Base-by-base conservation (phyloP, 305 asterid genomes). In the Fraxinus sp. region DNA sequence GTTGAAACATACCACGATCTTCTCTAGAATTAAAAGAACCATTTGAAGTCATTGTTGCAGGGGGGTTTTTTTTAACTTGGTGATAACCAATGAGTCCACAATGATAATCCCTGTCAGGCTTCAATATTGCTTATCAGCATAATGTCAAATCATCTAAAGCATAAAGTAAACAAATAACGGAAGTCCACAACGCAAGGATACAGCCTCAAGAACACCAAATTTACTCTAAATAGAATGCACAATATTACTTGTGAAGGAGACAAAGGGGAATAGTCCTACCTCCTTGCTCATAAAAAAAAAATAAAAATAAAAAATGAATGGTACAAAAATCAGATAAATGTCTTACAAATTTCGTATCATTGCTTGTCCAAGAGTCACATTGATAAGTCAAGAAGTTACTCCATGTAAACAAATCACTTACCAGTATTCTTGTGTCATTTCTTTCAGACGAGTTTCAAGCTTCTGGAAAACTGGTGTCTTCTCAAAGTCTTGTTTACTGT, bases 401-500 rank as follows among this genome's bases (percentile, higher is more conserved):
- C 33, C 68, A 77, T 68, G 71, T 49, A 73, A 89, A 68, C 57
- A 81, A 79, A 85, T 13, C 59, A 74, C 90, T 84, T 84, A 89
- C 95, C 95, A 92, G 84, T 92, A 92, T 81, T 92, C 95, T 70
- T 4, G 85, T 32, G 92, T 89, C 95, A 92, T 92, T 4, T 84
- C 90, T 85, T 84, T 92, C 77, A 92, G 81, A 74, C 95, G 94
- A 81, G 87, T 20, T 87, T 88, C 95, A 80, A 92, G 95, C 87
- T 87, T 92, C 77, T 88, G 94, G 84, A 90, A 89, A 79, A 89
- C 86, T 20, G 92, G 89, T 64, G 94, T 92, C 86, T 84, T 90
- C 90, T 92, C 95, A 73, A 92, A 92, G 74, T 92, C 95, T 80
- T 92, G 95, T 84, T 92, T 92, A 86, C 89, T 90, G 90, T 92